Evolutionary conservation across 208 protist species (phyloP).

Genomic region (Trichomonas tenax): DNA sequence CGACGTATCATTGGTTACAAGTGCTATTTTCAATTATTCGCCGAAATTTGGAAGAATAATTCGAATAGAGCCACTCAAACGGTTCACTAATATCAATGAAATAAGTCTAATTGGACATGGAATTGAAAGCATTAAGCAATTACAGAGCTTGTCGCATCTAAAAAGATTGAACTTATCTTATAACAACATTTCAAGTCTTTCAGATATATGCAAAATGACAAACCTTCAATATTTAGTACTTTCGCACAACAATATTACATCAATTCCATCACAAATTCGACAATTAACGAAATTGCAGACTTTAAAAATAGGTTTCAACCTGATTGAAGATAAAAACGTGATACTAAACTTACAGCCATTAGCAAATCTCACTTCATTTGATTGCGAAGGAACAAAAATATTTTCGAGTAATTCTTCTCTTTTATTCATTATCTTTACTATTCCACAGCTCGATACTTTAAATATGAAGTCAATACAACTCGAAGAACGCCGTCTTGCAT

Average conservation of each 20-base stretch:
- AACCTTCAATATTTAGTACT: neutral
- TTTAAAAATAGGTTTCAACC: neutral
- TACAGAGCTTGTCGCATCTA: neutral
- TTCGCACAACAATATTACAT: neutral
- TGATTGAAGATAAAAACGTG: neutral
- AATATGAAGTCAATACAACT: neutral
- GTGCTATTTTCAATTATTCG: neutral
- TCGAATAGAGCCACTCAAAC: neutral
- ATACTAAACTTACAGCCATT: neutral
- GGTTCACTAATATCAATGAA: neutral
- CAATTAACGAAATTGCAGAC: neutral
- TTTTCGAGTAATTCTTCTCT: neutral
- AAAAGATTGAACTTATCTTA: neutral
- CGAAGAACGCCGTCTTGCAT: neutral
- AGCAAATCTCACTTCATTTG: neutral
- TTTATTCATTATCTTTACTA: neutral
- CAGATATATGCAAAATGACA: neutral
- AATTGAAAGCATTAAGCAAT: neutral
- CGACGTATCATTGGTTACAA: neutral
- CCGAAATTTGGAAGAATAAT: neutral
- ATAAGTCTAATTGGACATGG: neutral
- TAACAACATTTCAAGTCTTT: neutral
- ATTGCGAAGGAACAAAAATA: neutral
- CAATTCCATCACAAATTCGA: neutral
- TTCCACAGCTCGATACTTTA: neutral